Base-by-base conservation (phyloP, 352 stramenopile species). In the Pythium guiyangense region DNA sequence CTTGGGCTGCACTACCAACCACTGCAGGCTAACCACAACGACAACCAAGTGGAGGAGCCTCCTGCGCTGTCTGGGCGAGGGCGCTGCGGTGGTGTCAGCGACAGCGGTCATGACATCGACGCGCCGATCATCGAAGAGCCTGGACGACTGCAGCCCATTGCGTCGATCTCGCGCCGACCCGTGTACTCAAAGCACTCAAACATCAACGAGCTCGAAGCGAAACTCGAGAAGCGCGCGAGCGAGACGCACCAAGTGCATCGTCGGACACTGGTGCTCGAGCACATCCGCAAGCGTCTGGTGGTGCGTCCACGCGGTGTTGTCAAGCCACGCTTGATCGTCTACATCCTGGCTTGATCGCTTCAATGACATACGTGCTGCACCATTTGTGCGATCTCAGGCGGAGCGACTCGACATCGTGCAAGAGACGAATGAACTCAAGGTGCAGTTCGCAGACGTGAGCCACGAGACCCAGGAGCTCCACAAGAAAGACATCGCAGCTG, bases 181-280 rank as follows among this genome's bases (percentile, higher is more conserved):
- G 68, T 94, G 57, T 92, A 94, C 64, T 83, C 84, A 11, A 94
- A 94, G 58, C 78, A 88, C 62, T 88, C 80, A 15, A 92, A 92
- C 29, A 94, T 92, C 52, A 75, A 73, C 47, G 75, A 92, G 20
- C 60, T 92, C 12, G 80, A 92, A 39, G 55, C 57, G 15, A 79
- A 83, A 27, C 63, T 94, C n/a, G 69, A 88, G 45, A 73, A 73
- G 10, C 69, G 80, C 22, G 74, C 67, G 1, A 70, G 74, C 44
- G 84, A 89, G 53, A 78, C 75, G 0, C 73, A 85, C 26, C 65
- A 87, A 18, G 71, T 94, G 2, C 67, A 86, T 39, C 74, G 79
- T 3, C 74, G 66, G 31, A 85, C 75, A 22, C 65, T 90, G 48
- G 78, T 90, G 34, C 72, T 88, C 2, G 84, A 94, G 37, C 84